Conservation (phyloP, 768 basidiomycete species). For the Collybiopsis confluens region DNA sequence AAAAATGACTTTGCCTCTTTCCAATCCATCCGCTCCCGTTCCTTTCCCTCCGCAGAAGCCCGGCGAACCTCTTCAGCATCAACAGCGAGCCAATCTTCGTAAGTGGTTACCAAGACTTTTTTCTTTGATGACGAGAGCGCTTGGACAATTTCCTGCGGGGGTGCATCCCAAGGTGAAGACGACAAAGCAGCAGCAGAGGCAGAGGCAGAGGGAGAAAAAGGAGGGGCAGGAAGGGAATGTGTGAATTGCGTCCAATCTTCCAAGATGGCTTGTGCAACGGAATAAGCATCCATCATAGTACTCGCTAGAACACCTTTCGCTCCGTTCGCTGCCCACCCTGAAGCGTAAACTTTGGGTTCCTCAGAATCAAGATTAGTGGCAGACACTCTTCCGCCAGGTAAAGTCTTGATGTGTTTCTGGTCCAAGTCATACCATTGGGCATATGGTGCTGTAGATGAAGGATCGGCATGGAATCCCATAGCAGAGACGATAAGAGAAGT, state of each 20-base stretch:
- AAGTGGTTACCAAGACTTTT: slow-evolving; percentile 57
- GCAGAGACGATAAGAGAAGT: slow-evolving; percentile 86
- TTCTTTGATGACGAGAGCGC: slow-evolving; percentile 30
- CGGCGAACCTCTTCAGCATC: slow-evolving; percentile 66
- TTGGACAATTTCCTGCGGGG: slow-evolving; percentile 44
- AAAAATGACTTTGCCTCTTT: slow-evolving; percentile 39
- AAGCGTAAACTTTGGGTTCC: slow-evolving; percentile 60
- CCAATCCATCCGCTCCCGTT: slow-evolving; percentile 77
- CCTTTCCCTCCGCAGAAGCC: slow-evolving; percentile 58
- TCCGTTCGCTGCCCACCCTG: slow-evolving; percentile 91
- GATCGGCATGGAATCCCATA: slow-evolving; percentile 79
- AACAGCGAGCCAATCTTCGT: slow-evolving; percentile 72
- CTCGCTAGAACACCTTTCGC: slow-evolving; percentile 88
- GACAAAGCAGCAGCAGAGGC: slow-evolving; percentile 13
- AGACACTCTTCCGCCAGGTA: slow-evolving; percentile 42
- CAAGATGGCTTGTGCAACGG: slow-evolving; percentile 67
- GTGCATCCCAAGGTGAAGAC: slow-evolving; percentile 12
- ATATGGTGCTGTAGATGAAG: slow-evolving; percentile 25
- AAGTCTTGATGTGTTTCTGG: slow-evolving; percentile 52
- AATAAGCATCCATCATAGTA: slow-evolving; percentile 91
- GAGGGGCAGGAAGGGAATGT: slow-evolving; percentile 11
- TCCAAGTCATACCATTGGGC: slow-evolving; percentile 53
- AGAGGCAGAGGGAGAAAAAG: slow-evolving; percentile 4
- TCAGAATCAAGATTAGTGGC: slow-evolving; percentile 37
- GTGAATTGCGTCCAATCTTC: slow-evolving; percentile 39